Base-by-base conservation (phyloP, 441 rosid species). In the Pelargonium citronellum region DNA sequence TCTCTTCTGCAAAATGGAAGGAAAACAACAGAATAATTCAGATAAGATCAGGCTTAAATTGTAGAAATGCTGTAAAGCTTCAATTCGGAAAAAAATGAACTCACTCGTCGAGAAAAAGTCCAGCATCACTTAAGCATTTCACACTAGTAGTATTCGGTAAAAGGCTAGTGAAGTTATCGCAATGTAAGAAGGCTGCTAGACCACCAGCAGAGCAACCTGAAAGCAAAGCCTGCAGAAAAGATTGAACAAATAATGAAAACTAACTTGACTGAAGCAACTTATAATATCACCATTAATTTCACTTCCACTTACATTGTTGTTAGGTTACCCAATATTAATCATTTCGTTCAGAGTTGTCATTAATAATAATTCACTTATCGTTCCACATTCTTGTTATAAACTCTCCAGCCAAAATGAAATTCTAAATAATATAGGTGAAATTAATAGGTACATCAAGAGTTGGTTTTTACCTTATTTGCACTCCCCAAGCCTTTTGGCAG, bases 121-220 rank as follows among this genome's bases (percentile, higher is more conserved):
- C 94, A 73, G 91, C 94, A 67, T 88, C 91, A 61, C 91, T 88
- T 83, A 87, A 81, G 77, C 94, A 88, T 77, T 88, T 88, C 24
- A 88, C 94, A 46, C 53, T 79, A 49, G 91, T 81, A 53, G 74
- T 83, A 37, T 67, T 64, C 0, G 94, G 89, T 57, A 88, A 79
- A 76, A 80, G 80, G 58, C 73, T 76, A 13, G 88, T 57, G 79
- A 88, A 87, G 67, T 76, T 78, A 75, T 88, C 88, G 64, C 94
- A 87, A 66, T 88, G 94, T 72, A 84, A 16, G 75, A 88, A 88
- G 64, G 87, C 69, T 15, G 94, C 83, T 34, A 88, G 79, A 69
- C 91, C 94, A 57, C 94, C 94, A 57, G 94, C 94, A 62, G 94
- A 88, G 83, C 94, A 88, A 70, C 94, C 94, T 65, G 93, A 86